phyloP scores from a whole-genome alignment of 805 yeast genomes.

The Teunomyces aglyptinius region DNA sequence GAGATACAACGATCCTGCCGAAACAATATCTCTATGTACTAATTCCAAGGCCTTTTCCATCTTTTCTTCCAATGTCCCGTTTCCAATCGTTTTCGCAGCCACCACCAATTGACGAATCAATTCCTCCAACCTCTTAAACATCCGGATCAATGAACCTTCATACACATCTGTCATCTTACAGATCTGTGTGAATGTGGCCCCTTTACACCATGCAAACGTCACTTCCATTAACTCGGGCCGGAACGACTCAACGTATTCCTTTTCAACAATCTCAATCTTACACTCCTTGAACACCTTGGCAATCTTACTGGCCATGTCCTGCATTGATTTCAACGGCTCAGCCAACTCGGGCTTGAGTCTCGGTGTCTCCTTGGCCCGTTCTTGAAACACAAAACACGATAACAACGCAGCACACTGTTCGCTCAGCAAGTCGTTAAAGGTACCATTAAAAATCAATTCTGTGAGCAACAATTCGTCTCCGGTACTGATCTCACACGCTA shows the following conservation, averaged over 20 bases:
- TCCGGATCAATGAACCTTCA: slow-evolving; percentile 93
- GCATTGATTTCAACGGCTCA: slow-evolving; percentile 87
- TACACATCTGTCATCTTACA: slow-evolving; percentile 99
- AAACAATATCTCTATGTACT: slow-evolving; percentile 93
- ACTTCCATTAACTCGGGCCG: slow-evolving; percentile 96
- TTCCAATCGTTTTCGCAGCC: slow-evolving; percentile 95
- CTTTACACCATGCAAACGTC: slow-evolving; percentile 94
- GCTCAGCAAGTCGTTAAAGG: slow-evolving; percentile 80
- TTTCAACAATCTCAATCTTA: slow-evolving; percentile 85
- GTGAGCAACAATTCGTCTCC: slow-evolving; percentile 86
- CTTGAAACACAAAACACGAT: slow-evolving; percentile 96
- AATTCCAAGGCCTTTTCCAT: slow-evolving; percentile 83
- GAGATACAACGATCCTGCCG: slow-evolving; percentile 90
- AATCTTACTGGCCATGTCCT: slow-evolving; percentile 85
- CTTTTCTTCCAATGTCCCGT: slow-evolving; percentile 77
- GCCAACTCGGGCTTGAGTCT: slow-evolving; percentile 83
- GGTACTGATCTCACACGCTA: slow-evolving; percentile 92
- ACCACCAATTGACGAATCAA: slow-evolving; percentile 82
- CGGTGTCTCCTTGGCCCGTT: slow-evolving; percentile 85
- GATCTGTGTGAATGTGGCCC: slow-evolving; percentile 92
- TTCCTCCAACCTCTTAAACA: slow-evolving; percentile 93
- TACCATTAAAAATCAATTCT: slow-evolving; percentile 92
- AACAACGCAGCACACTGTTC: slow-evolving; percentile 90
- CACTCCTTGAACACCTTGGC: slow-evolving; percentile 89
- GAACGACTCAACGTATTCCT: slow-evolving; percentile 89